A percentile compares a stretch with the other conserved stretches of the same genome.
Evolutionary conservation across 2,329 filamentous ascomycete species (phyloP).

Genomic region (Botrytis fragariae): DNA sequence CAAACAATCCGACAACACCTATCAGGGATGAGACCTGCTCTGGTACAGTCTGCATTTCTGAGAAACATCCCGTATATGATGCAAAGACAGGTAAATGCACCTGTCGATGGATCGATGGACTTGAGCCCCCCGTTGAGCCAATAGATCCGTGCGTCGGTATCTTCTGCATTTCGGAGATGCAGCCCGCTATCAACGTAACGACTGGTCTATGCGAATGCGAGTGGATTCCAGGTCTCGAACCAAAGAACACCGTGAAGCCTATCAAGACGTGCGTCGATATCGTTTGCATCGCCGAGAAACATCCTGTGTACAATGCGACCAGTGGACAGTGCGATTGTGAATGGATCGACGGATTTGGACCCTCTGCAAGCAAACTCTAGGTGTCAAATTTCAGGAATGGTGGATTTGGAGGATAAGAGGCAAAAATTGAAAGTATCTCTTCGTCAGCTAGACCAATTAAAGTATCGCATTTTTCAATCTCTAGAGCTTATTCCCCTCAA

Average conservation of each 20-base stretch:
- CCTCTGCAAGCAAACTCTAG: conserved; percentile 9
- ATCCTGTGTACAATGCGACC: conserved; percentile 18
- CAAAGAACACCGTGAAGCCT: background rate
- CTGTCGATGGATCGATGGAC: conserved; percentile 27
- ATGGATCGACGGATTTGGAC: conserved; percentile 21
- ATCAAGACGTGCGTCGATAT: background rate
- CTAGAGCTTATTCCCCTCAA: background rate
- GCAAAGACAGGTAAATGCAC: conserved; percentile 16
- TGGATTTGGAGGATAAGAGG: background rate
- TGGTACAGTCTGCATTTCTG: conserved; percentile 26
- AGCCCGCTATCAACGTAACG: conserved; percentile 15
- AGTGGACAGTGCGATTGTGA: conserved; percentile 19
- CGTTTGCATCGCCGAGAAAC: conserved; percentile 21
- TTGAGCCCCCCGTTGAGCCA: conserved; percentile 14
- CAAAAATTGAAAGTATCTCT: background rate
- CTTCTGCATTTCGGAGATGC: conserved; percentile 24
- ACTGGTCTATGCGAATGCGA: conserved; percentile 20
- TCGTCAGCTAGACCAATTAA: background rate
- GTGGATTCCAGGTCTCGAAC: conserved; percentile 18
- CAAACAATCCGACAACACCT: conserved; percentile 5
- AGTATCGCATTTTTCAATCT: background rate
- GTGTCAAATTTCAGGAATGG: background rate
- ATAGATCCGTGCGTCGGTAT: conserved; percentile 16
- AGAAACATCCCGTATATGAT: conserved; percentile 21
- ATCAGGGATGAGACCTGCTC: conserved; percentile 18